phyloP scores from a whole-genome alignment of 139 green algal species.

The Choricystis sp. region DNA sequence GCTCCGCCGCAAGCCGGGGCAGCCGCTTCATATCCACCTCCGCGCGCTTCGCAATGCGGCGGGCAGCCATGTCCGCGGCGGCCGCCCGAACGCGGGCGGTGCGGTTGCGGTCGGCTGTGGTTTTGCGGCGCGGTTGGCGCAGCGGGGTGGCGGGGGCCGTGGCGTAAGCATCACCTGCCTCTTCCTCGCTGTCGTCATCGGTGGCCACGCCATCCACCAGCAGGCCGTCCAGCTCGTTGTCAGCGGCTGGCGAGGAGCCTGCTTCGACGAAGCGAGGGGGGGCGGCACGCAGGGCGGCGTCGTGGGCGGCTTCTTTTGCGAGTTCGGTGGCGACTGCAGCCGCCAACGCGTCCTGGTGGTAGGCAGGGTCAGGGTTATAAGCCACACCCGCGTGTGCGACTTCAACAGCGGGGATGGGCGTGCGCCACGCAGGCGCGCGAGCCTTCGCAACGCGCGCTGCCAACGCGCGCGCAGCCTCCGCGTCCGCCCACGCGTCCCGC shows the following conservation, averaged over 20 bases:
- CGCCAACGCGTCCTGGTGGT: slow-evolving; percentile 65
- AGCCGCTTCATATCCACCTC: slow-evolving; percentile 2
- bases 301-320: slow-evolving; percentile 1
- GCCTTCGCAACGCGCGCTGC: not conserved
- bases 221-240: slow-evolving; percentile 9
- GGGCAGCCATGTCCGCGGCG: slow-evolving; percentile 4
- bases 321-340: slow-evolving; percentile 42
- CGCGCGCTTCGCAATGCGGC: not conserved
- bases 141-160: not conserved
- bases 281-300: no score
- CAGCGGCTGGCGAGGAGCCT: no score
- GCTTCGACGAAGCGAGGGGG: not conserved
- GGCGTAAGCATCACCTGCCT: slow-evolving; percentile 8
- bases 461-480: not conserved
- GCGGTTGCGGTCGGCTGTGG: slow-evolving; percentile 22
- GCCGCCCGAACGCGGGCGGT: no score
- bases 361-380: slow-evolving; percentile 56
- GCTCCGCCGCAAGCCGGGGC: not conserved
- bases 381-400: slow-evolving; percentile 59
- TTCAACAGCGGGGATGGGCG: slow-evolving; percentile 31
- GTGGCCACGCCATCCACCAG: slow-evolving; percentile 11
- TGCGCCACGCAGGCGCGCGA: slow-evolving; percentile 1
- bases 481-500: not conserved
- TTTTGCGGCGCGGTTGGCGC: slow-evolving; percentile 24
- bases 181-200: slow-evolving; percentile 13